These are phyloP conservation scores for Anthracocystis walkeri DNA, from an alignment of 1,284 basidiomycete species.

Conservation along the genomic window DNA sequence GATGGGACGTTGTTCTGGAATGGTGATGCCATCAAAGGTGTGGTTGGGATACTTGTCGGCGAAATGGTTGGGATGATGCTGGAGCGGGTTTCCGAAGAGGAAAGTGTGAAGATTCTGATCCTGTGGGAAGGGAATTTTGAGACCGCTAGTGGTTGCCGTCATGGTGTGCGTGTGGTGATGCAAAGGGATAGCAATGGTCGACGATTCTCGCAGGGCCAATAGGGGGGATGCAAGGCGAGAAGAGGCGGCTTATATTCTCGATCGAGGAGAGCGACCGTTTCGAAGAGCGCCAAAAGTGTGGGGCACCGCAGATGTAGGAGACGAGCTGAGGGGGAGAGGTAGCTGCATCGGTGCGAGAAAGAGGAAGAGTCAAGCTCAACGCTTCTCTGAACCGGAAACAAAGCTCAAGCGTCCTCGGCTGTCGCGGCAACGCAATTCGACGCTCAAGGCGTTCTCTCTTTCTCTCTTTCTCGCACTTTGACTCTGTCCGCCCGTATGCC, in stretches of 20 bases:
- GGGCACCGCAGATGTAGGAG: conserved; percentile 24
- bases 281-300: conserved; percentile 7
- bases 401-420: conserved; percentile 11
- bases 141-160: conserved; percentile 30
- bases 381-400: conserved; percentile 2
- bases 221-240: background rate
- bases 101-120: conserved; percentile 47
- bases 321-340: background rate
- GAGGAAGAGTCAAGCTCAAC: background rate
- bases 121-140: conserved; percentile 32
- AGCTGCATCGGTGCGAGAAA: background rate
- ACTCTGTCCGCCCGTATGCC: no score
- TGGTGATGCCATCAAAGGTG: conserved; percentile 40
- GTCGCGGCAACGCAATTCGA: conserved; percentile 17
- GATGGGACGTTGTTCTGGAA: conserved; percentile 48
- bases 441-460: no score
- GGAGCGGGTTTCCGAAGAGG: conserved; percentile 54
- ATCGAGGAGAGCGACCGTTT: background rate
- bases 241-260: conserved; percentile 5
- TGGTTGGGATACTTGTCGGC: conserved; percentile 35
- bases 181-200: background rate
- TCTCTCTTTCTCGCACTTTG: no score
- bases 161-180: conserved; percentile 1
- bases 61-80: conserved; percentile 44
- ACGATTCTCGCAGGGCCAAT: no score